phyloP scores from a whole-genome alignment of 345 rosid genomes.

The Odontarrhena argentea region DNA sequence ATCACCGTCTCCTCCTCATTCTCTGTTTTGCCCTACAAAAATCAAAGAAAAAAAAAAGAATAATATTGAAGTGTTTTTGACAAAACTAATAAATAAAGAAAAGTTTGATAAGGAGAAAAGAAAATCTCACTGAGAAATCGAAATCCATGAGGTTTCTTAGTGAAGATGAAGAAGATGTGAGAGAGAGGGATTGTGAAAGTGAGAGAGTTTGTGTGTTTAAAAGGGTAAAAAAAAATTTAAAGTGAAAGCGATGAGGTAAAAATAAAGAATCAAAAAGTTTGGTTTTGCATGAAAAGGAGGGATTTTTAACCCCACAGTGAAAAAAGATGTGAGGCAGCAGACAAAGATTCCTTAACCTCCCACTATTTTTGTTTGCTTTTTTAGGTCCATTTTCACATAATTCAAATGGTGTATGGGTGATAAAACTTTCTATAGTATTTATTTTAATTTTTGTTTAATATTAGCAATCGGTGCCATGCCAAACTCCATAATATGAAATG shows the following conservation, averaged over 20 bases:
- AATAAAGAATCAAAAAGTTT: conserved; percentile 20
- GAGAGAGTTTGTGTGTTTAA: conserved; percentile 27
- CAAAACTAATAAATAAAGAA: neutral
- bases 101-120: neutral
- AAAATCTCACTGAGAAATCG: conserved; percentile 32
- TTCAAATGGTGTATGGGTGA: conserved; percentile 26
- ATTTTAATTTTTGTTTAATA: neutral
- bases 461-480: conserved; percentile 25
- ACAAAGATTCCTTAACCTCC: conserved; percentile 43
- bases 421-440: neutral
- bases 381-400: conserved; percentile 30
- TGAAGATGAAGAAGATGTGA: conserved; percentile 30
- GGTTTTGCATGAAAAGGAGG: conserved; percentile 42
- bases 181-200: conserved; percentile 34
- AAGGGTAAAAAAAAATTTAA: conserved; percentile 23
- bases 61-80: neutral
- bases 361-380: conserved; percentile 27
- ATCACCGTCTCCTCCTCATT: conserved; percentile 32
- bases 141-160: conserved; percentile 39
- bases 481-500: conserved; percentile 13
- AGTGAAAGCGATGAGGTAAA: conserved; percentile 27
- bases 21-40: conserved; percentile 31
- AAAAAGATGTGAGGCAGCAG: conserved; percentile 44
- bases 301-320: conserved; percentile 48
- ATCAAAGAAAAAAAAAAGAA: neutral